A percentile compares a stretch with the other conserved stretches of the same genome.
phyloP scores from a whole-genome alignment of 176 grass and related monocot species.

The Chrysopogon serrulatus region DNA sequence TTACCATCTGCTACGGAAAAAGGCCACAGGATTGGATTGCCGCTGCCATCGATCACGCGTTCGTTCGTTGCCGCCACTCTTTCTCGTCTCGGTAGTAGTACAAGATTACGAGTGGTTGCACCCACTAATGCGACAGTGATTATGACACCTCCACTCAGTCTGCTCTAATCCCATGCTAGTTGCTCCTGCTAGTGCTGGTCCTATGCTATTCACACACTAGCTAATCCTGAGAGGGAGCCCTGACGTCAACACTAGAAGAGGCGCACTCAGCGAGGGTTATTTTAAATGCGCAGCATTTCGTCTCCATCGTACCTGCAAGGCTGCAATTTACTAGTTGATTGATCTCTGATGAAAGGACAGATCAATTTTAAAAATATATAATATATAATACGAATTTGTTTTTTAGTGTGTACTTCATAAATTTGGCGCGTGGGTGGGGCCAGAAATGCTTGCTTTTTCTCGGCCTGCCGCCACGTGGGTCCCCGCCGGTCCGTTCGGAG shows the following conservation, averaged over 20 bases:
- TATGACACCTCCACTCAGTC: not conserved
- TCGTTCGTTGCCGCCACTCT: too few relatives aligned
- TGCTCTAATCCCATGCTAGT: too few relatives aligned
- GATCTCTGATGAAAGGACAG: not conserved
- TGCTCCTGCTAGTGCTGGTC: not conserved
- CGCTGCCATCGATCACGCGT: too few relatives aligned
- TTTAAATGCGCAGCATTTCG: not conserved
- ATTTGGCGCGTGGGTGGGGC: not conserved
- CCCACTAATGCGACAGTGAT: slow-evolving; percentile 26
- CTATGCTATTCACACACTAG: not conserved
- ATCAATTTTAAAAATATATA: too few relatives aligned
- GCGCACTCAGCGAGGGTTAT: not conserved
- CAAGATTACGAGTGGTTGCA: not conserved
- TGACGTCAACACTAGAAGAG: not conserved
- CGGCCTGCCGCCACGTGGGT: not conserved
- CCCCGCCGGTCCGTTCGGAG: not conserved
- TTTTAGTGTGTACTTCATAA: not conserved
- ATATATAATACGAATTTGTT: not conserved
- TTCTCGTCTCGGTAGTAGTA: not conserved
- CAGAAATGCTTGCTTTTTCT: not conserved
- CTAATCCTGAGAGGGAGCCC: not conserved
- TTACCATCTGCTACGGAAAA: not conserved
- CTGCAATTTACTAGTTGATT: too few relatives aligned
- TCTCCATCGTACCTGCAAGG: not conserved
- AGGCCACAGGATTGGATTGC: not conserved